These are phyloP conservation scores for Filobasidium floriforme DNA, from an alignment of 768 basidiomycete genomes.

Conservation along the genomic window DNA sequence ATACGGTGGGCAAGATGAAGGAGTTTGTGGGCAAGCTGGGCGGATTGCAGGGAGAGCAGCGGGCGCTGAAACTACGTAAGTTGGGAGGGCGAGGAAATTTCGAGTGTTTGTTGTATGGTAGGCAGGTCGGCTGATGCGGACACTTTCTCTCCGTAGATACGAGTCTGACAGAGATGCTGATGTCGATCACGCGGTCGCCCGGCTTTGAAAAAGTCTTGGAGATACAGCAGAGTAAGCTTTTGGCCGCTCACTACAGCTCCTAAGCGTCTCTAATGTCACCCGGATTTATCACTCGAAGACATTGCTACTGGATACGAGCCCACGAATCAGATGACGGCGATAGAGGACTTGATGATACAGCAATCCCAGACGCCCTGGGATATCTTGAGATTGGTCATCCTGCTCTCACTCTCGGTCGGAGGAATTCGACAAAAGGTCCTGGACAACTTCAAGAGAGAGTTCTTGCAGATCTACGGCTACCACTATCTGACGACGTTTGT, in stretches of 20 bases:
- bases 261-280: background rate
- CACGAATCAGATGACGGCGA: constrained; percentile 66
- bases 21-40: constrained; percentile 94
- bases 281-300: constrained; percentile 50
- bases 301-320: constrained; percentile 88
- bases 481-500: constrained; percentile 51
- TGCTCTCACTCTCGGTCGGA: constrained; percentile 73
- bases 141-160: constrained; percentile 57
- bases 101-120: background rate
- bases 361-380: constrained; percentile 49
- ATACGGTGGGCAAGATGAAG: constrained; percentile 80
- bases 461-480: constrained; percentile 74
- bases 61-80: constrained; percentile 77
- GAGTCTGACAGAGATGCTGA: constrained; percentile 81
- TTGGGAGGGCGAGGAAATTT: constrained; percentile 46
- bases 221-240: constrained; percentile 78
- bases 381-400: constrained; percentile 71
- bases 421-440: constrained; percentile 80
- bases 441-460: constrained; percentile 82
- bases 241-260: background rate
- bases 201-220: constrained; percentile 86
- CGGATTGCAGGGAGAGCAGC: constrained; percentile 84
- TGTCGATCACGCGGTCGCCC: constrained; percentile 74
- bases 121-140: background rate
- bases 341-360: constrained; percentile 84